These are phyloP conservation scores for Zygoascus tannicola DNA, from an alignment of 805 yeast species.

Conservation along the genomic window DNA sequence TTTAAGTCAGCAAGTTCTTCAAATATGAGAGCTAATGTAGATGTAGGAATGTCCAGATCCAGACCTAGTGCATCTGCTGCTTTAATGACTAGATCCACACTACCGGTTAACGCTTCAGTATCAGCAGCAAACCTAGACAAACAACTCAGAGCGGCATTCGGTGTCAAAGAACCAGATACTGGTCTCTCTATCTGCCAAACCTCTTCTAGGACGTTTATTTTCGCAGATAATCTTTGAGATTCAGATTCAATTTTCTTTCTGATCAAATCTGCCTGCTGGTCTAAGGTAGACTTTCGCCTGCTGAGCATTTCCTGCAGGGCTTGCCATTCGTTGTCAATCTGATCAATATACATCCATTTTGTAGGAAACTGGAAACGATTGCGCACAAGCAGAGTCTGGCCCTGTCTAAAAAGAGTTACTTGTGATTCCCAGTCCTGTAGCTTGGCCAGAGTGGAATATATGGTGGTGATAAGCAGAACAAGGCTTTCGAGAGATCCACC, in stretches of 20 bases:
- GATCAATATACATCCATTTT: slow-evolving; percentile 56
- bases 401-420: slow-evolving; percentile 22
- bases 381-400: slow-evolving; percentile 36
- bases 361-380: slow-evolving; percentile 40
- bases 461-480: slow-evolving; percentile 31
- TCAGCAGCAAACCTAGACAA: slow-evolving; percentile 24
- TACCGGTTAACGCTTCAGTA: slow-evolving; percentile 8
- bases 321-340: slow-evolving; percentile 42
- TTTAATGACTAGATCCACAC: slow-evolving; percentile 19
- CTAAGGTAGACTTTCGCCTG: slow-evolving; percentile 31
- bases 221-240: slow-evolving; percentile 29
- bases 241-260: slow-evolving; percentile 36
- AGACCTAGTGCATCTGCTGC: slow-evolving; percentile 32
- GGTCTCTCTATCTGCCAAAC: slow-evolving; percentile 40
- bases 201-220: slow-evolving; percentile 25
- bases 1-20: slow-evolving; percentile 49
- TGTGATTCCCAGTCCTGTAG: slow-evolving; percentile 18
- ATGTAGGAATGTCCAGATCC: slow-evolving; percentile 22
- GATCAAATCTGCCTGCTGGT: slow-evolving; percentile 36
- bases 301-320: slow-evolving; percentile 34
- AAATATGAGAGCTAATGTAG: slow-evolving; percentile 26
- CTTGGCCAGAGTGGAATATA: slow-evolving; percentile 29
- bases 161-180: slow-evolving; percentile 22
- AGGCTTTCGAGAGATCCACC: slow-evolving; percentile 33
- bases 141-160: slow-evolving; percentile 20